These are phyloP conservation scores for Trypanosoma mega DNA, from an alignment of 208 protist species.

Conservation along the genomic window DNA sequence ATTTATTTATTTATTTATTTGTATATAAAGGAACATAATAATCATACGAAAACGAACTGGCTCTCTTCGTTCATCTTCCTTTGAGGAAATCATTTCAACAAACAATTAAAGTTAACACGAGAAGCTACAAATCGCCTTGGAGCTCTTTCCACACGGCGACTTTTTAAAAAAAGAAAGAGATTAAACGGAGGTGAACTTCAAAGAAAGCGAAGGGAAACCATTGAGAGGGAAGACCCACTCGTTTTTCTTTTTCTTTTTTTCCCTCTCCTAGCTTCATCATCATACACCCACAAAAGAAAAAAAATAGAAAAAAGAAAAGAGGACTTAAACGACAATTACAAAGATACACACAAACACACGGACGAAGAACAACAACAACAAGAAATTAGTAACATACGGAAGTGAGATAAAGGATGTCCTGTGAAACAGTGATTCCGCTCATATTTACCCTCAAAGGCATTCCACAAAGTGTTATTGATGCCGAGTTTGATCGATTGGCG, in stretches of 20 bases:
- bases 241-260: conserved; percentile 10
- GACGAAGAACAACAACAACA: too few species aligned
- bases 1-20: too few species aligned
- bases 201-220: background rate
- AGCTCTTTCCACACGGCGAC: background rate
- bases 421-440: too few species aligned
- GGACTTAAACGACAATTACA: background rate
- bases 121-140: background rate
- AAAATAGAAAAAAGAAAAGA: conserved; percentile 6
- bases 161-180: background rate
- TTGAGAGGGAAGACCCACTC: background rate
- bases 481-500: conserved; percentile 7
- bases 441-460: too few species aligned
- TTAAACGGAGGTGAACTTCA: background rate
- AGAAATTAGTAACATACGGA: too few species aligned
- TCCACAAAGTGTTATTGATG: too few species aligned
- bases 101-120: background rate
- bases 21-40: too few species aligned
- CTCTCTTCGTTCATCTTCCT: too few species aligned
- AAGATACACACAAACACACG: too few species aligned
- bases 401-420: too few species aligned
- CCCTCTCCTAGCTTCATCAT: background rate
- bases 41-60: too few species aligned
- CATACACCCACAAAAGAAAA: conserved; percentile 5
- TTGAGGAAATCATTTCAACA: background rate